A percentile compares a stretch with the other conserved stretches of the same genome.
phyloP scores from a whole-genome alignment of 192 early-diverging fungal genomes.

The Rhizophlyctis rosea region DNA sequence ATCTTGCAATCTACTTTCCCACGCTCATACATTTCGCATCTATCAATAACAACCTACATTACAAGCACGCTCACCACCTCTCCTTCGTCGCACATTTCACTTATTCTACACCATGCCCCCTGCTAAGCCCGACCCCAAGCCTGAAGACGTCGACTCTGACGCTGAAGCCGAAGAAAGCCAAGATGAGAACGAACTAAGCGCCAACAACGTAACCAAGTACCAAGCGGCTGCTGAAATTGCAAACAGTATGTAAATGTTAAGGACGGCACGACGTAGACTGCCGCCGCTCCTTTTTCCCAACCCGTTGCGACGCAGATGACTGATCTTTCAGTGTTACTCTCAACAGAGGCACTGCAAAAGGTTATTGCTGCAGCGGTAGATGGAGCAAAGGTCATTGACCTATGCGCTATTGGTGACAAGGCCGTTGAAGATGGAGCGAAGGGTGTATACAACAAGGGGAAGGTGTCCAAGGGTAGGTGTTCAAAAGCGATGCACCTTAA shows the following conservation, averaged over 20 bases:
- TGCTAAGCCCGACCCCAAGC: too few relatives aligned
- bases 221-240: slow-evolving; percentile 50
- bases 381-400: slow-evolving; percentile 80
- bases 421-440: slow-evolving; percentile 74
- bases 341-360: slow-evolving; percentile 65
- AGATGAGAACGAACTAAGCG: slow-evolving; percentile 43
- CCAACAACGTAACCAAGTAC: slow-evolving; percentile 51
- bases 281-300: background rate
- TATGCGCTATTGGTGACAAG: slow-evolving; percentile 86
- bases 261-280: background rate
- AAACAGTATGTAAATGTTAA: slow-evolving; percentile 30
- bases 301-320: background rate
- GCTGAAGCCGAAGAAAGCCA: slow-evolving; percentile 11
- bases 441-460: slow-evolving; percentile 76
- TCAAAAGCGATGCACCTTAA: too few relatives aligned
- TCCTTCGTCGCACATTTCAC: too few relatives aligned
- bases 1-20: too few relatives aligned
- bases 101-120: too few relatives aligned
- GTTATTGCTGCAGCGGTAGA: slow-evolving; percentile 67
- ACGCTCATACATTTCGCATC: too few relatives aligned
- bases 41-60: too few relatives aligned
- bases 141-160: slow-evolving; percentile 8
- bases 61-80: too few relatives aligned
- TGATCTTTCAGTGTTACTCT: background rate
- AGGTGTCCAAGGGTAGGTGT: slow-evolving; percentile 65